Base-by-base conservation (phyloP, 2,329 filamentous ascomycete species). In the Exophiala phaeomuriformis region DNA sequence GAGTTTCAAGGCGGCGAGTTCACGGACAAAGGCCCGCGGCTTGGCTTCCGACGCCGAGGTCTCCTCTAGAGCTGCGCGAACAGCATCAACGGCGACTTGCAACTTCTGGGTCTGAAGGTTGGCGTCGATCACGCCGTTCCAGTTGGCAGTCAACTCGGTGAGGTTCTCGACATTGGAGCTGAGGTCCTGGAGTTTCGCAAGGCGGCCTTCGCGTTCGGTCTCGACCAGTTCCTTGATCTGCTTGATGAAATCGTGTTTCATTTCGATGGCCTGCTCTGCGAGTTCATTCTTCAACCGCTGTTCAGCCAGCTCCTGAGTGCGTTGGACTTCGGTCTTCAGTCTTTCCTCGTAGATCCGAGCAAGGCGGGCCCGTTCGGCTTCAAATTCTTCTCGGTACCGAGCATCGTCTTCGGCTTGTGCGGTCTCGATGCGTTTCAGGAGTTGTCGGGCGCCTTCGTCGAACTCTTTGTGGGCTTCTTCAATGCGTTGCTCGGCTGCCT, bases 21-120 rank as follows among this genome's bases (percentile, higher is more conserved):
- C 93, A 58, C 85, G 84, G 65, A 95, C 81, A 69, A 98, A 98
- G 3, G 93, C 93, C 40, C 82, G 80, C 19, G 91, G 87, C 19
- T 54, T 59, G 9, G 58, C 53, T 9, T 63, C 59, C 10, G 49
- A 55, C 63, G 84, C 79, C 41, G 83, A 75, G 8, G 84, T 79
- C 60, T 85, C 85, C 66, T 90, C 85, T 27, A 97, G 80, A 47
- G 85, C 88, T 53, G 88, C 83, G 61, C 88, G 86, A 48, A 97
- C 90, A 37, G 91, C 89, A 68, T 98, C 93, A 31, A 97, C 86
- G 19, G 93, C 93, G 35, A 98, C 89, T 67, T 96, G 89, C 30
- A 98, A 83, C 73, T 97, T 90, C 72, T 98, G 93, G 0, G 93
- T 96, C 71, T 88, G 86, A 59, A 97, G 81, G 72, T 93, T 97